These are phyloP conservation scores for Pseudophaeomoniella oleicola DNA, from an alignment of 2,329 filamentous ascomycete genomes.

Conservation along the genomic window DNA sequence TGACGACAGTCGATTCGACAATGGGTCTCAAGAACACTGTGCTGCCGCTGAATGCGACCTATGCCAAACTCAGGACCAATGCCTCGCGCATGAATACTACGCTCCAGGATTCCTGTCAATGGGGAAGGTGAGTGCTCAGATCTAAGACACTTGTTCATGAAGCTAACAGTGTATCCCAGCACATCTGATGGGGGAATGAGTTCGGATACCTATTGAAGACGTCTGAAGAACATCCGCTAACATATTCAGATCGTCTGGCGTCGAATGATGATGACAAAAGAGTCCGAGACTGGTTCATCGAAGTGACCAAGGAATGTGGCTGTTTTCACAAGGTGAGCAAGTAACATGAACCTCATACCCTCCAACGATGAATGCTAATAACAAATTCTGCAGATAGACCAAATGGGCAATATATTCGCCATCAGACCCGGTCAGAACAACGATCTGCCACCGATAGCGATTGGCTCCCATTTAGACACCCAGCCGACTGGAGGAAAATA, in stretches of 20 bases:
- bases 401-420: constrained; percentile 31
- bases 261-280: constrained; percentile 44
- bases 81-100: not conserved
- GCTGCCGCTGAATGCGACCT: not conserved
- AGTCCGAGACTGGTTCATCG: constrained; percentile 55
- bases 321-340: constrained; percentile 42
- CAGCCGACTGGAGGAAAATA: constrained; percentile 40
- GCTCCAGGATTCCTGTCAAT: constrained; percentile 1
- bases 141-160: not conserved
- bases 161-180: not conserved
- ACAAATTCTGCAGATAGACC: constrained; percentile 32
- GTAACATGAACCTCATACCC: too few species aligned
- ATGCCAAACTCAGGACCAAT: constrained; percentile 1
- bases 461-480: constrained; percentile 8
- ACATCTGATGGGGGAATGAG: not conserved
- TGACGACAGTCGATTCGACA: too few species aligned
- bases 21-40: not conserved
- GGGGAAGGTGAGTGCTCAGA: not conserved
- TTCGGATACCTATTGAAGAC: not conserved
- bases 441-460: constrained; percentile 6
- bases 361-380: too few species aligned
- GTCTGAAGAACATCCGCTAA: too few species aligned
- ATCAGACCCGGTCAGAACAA: constrained; percentile 5
- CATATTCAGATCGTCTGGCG: not conserved
- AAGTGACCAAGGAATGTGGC: constrained; percentile 42